A percentile compares a stretch with the other conserved stretches of the same genome.
These are phyloP conservation scores for Flaveria bidentis DNA, from an alignment of 129 eudicot genomes.

Conservation along the genomic window DNA sequence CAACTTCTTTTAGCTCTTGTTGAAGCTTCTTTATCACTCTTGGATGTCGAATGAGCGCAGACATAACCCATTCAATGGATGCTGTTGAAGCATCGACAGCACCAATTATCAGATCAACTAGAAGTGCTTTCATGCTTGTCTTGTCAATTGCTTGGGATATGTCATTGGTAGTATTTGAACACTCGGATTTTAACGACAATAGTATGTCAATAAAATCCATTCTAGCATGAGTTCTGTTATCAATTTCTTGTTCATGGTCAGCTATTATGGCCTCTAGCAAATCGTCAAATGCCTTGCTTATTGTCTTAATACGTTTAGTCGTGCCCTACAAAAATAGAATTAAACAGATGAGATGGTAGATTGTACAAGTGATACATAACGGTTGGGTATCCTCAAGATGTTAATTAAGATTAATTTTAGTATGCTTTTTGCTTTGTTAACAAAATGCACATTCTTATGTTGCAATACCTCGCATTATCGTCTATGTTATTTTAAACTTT, in stretches of 20 bases:
- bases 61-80: neutral
- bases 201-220: neutral
- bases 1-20: neutral
- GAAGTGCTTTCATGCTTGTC: neutral
- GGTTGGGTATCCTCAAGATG: too few relatives aligned
- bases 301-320: neutral
- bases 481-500: too few relatives aligned
- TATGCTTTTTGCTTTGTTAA: too few relatives aligned
- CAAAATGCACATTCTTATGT: too few relatives aligned
- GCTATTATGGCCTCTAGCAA: neutral
- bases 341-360: too few relatives aligned
- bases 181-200: neutral
- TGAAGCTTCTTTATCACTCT: neutral
- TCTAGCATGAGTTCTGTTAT: neutral
- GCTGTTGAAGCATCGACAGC: neutral
- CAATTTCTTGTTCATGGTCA: neutral
- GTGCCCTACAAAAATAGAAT: neutral
- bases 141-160: neutral
- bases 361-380: too few relatives aligned
- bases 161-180: neutral
- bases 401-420: too few relatives aligned
- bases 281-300: neutral
- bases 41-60: neutral
- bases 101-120: neutral
- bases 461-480: too few relatives aligned